Conservation (phyloP, 495 filamentous ascomycete genomes). For the Hypoxylon cercidicola region DNA sequence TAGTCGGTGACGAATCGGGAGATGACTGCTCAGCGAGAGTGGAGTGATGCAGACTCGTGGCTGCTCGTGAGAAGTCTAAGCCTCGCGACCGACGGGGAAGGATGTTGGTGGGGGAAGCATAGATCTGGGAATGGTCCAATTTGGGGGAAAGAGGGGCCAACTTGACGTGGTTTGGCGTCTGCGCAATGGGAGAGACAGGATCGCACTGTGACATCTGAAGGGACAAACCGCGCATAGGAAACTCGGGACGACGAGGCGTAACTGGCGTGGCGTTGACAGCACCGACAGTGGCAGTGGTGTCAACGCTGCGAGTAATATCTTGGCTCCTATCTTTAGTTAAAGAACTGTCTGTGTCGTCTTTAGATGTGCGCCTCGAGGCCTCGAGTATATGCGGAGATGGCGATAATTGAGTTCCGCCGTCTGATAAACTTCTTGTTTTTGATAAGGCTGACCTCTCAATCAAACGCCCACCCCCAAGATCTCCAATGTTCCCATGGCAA, state of each 20-base stretch:
- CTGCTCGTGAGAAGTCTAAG: slow-evolving; percentile 90
- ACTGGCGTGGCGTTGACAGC: slow-evolving; percentile 58
- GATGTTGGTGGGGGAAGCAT: slow-evolving; percentile 79
- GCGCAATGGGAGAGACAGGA: slow-evolving; percentile 46
- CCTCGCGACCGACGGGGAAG: slow-evolving; percentile 88
- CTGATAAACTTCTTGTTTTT: slow-evolving; percentile 60
- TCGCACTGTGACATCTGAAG: slow-evolving; percentile 76
- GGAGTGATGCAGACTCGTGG: slow-evolving; percentile 95
- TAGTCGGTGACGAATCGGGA: slow-evolving; percentile 94
- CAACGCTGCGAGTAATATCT: slow-evolving; percentile 20
- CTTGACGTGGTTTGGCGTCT: slow-evolving; percentile 66
- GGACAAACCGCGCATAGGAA: slow-evolving; percentile 70
- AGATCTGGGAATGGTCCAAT: slow-evolving; percentile 81
- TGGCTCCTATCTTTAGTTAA: slow-evolving; percentile 55
- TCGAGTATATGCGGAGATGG: slow-evolving; percentile 75
- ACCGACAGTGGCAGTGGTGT: slow-evolving; percentile 4
- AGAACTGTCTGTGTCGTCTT: slow-evolving; percentile 77
- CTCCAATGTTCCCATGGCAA: not conserved
- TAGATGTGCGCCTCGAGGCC: slow-evolving; percentile 64
- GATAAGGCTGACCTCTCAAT: slow-evolving; percentile 42
- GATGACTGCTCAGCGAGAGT: slow-evolving; percentile 88
- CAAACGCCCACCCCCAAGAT: slow-evolving; percentile 25
- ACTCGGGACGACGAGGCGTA: slow-evolving; percentile 70
- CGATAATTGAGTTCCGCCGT: slow-evolving; percentile 64
- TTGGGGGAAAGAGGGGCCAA: slow-evolving; percentile 84